Percentiles rank a stretch among this genome's conserved stretches.
phyloP scores from a whole-genome alignment of 2,329 filamentous ascomycete genomes.

The Zelopaecilomyces penicillatus region DNA sequence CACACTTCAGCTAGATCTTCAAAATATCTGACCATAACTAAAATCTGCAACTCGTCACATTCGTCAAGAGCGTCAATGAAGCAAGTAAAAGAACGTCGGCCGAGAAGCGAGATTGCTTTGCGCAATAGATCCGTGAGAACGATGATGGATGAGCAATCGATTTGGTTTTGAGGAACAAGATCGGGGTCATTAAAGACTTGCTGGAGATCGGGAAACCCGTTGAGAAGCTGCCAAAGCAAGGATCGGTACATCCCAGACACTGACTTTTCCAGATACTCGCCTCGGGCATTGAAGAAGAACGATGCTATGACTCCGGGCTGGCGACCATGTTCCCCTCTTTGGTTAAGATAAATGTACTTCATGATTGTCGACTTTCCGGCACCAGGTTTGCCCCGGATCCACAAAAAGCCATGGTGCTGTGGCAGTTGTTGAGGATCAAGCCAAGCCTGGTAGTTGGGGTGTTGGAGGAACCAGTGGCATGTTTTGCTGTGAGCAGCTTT shows the following conservation, averaged over 20 bases:
- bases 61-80: constrained; percentile 39
- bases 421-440: not conserved
- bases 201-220: constrained; percentile 15
- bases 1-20: constrained; percentile 26
- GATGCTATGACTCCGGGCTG: not conserved
- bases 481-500: constrained; percentile 10
- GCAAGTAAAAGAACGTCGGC: constrained; percentile 7
- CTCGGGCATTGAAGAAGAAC: constrained; percentile 46
- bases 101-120: not conserved
- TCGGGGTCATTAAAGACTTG: not conserved
- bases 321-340: not conserved
- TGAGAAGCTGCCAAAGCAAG: constrained; percentile 33
- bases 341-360: constrained; percentile 3
- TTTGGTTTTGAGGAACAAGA: not conserved
- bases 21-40: constrained; percentile 34
- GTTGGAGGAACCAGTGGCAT: constrained; percentile 11
- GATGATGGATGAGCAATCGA: not conserved
- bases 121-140: not conserved
- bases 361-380: constrained; percentile 9
- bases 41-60: constrained; percentile 31
- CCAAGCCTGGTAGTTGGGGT: constrained; percentile 8
- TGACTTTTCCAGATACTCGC: constrained; percentile 34
- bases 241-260: constrained; percentile 41
- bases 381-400: constrained; percentile 9
- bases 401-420: constrained; percentile 8